These are phyloP conservation scores for Apiospora aurea DNA, from an alignment of 2,329 filamentous ascomycete genomes.

Conservation along the genomic window DNA sequence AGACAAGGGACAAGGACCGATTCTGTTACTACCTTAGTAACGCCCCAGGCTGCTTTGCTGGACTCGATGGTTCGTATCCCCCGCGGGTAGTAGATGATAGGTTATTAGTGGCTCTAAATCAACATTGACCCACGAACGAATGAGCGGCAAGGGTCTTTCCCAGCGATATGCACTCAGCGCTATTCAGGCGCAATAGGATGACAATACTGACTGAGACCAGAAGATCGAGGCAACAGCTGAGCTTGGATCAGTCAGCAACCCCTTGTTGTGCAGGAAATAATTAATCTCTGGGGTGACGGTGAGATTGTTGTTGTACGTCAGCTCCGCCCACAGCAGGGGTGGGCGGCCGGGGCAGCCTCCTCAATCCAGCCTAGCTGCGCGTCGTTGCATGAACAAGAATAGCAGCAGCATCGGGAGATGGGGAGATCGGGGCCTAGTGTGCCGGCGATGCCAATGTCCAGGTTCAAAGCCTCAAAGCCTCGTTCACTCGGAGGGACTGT, in stretches of 20 bases:
- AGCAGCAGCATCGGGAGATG: slow-evolving; percentile 4
- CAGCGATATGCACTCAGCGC: neutral
- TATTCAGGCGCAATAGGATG: neutral
- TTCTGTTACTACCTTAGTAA: neutral
- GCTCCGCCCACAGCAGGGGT: slow-evolving; percentile 14
- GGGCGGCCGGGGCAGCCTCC: neutral
- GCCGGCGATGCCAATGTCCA: neutral
- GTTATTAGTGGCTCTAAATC: neutral
- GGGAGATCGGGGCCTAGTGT: neutral
- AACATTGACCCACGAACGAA: neutral
- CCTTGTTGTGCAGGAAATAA: neutral
- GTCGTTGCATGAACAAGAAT: neutral
- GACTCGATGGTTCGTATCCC: neutral
- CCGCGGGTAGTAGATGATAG: neutral
- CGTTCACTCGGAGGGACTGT: neutral
- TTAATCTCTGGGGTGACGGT: neutral
- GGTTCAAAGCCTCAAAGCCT: neutral
- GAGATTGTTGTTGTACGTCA: slow-evolving; percentile 1
- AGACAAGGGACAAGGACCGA: neutral
- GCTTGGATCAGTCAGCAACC: neutral
- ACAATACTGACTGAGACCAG: neutral
- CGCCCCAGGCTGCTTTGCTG: neutral
- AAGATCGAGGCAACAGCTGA: neutral
- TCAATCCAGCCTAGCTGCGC: slow-evolving; percentile 6
- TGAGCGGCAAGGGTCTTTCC: neutral